Conservation (phyloP, 257 asterid genomes). For the Lycium barbarum region DNA sequence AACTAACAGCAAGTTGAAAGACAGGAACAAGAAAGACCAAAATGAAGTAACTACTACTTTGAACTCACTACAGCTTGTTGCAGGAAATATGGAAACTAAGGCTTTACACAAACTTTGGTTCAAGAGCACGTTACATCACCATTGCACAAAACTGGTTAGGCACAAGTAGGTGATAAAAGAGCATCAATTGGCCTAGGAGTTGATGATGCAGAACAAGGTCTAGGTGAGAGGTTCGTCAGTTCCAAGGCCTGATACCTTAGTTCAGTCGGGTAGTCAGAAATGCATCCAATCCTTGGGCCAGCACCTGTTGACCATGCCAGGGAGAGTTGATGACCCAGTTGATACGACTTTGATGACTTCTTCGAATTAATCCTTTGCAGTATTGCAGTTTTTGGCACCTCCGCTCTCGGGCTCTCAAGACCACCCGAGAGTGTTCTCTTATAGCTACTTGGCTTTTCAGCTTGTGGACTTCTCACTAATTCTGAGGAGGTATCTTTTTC, state of each 20-base stretch:
- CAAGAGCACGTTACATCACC: slow-evolving; percentile 32
- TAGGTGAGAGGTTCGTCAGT: slow-evolving; percentile 81
- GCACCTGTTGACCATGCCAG: slow-evolving; percentile 84
- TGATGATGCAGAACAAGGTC: slow-evolving; percentile 36
- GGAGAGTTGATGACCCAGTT: slow-evolving; percentile 77
- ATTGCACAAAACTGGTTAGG: slow-evolving; percentile 32
- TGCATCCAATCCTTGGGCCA: slow-evolving; percentile 93
- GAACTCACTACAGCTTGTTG: slow-evolving; percentile 31
- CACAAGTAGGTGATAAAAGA: slow-evolving; percentile 47
- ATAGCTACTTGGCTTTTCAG: slow-evolving; percentile 48
- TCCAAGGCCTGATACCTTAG: slow-evolving; percentile 86
- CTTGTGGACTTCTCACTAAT: slow-evolving; percentile 40
- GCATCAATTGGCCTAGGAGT: slow-evolving; percentile 48
- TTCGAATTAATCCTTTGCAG: slow-evolving; percentile 82
- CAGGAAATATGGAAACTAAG: background rate
- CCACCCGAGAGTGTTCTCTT: slow-evolving; percentile 89
- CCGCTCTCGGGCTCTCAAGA: slow-evolving; percentile 80
- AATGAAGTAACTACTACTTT: background rate
- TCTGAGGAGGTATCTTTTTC: slow-evolving; percentile 34
- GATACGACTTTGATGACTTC: slow-evolving; percentile 75
- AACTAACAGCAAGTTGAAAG: background rate
- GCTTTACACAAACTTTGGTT: background rate
- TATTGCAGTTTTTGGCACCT: slow-evolving; percentile 66
- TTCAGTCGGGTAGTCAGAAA: slow-evolving; percentile 87
- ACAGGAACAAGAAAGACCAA: background rate